Percentiles rank a stretch among this genome's conserved stretches.
These are phyloP conservation scores for Penicillium parvum DNA, from an alignment of 495 filamentous ascomycete genomes.

Conservation along the genomic window DNA sequence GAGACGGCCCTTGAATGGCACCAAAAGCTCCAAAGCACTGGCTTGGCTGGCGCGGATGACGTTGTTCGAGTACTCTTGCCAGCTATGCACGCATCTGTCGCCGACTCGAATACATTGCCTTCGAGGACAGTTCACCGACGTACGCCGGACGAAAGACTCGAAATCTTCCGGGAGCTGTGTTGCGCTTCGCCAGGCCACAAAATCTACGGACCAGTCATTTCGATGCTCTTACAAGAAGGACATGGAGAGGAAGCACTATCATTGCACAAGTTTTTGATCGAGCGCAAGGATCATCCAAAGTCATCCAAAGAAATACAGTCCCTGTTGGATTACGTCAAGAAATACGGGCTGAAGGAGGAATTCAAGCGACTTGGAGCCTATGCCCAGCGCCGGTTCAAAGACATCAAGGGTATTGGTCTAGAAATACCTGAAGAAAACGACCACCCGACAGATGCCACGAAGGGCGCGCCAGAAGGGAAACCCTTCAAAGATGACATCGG, in stretches of 20 bases:
- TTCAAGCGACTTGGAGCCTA: conserved; percentile 25
- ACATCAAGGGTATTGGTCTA: too few species aligned
- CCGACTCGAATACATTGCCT: background rate
- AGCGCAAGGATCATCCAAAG: conserved; percentile 47
- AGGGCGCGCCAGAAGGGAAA: conserved; percentile 20
- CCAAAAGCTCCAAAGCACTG: conserved; percentile 30
- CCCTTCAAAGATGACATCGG: conserved; percentile 56
- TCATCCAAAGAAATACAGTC: conserved; percentile 33
- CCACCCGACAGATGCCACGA: background rate
- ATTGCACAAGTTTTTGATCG: conserved; percentile 56
- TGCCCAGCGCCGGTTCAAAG: conserved; percentile 7
- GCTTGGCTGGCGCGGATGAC: conserved; percentile 28
- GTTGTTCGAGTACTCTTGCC: conserved; percentile 33
- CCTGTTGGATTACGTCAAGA: conserved; percentile 37
- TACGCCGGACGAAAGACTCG: conserved; percentile 17
- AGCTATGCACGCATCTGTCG: conserved; percentile 17
- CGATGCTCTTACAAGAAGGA: conserved; percentile 48
- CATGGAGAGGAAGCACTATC: conserved; percentile 45
- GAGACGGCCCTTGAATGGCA: conserved; percentile 47
- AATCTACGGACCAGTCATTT: conserved; percentile 59
- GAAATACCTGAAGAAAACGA: background rate
- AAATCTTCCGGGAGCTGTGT: conserved; percentile 48
- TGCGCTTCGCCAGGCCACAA: conserved; percentile 36
- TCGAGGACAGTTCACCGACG: background rate
- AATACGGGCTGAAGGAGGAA: conserved; percentile 23